These are phyloP conservation scores for Penicillium bovifimosum DNA, from an alignment of 495 filamentous ascomycete genomes.

Conservation along the genomic window DNA sequence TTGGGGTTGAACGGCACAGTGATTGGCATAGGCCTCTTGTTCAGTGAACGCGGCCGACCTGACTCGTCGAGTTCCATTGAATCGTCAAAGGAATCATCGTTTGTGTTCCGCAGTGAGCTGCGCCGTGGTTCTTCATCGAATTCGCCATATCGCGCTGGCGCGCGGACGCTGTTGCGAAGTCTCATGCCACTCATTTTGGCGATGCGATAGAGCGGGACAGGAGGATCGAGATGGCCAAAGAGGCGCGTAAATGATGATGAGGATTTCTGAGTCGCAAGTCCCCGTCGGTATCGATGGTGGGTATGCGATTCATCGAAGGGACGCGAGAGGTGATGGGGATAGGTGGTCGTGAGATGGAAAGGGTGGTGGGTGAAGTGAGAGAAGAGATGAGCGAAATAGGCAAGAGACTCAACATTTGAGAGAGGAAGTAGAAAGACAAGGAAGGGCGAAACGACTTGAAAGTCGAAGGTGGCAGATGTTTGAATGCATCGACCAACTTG, in stretches of 20 bases:
- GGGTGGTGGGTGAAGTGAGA: background rate
- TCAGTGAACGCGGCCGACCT: background rate
- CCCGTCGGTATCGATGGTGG: background rate
- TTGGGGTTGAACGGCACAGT: constrained; percentile 36
- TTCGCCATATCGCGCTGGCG: constrained; percentile 15
- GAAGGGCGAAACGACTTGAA: background rate
- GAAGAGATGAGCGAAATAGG: background rate
- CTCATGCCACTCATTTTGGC: constrained; percentile 15
- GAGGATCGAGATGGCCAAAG: background rate
- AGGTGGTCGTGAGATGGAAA: background rate
- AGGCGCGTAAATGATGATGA: background rate
- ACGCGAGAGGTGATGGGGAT: background rate
- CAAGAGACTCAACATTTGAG: background rate
- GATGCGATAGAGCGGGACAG: background rate
- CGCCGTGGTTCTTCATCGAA: background rate
- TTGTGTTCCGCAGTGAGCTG: background rate
- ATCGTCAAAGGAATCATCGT: background rate
- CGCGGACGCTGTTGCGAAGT: constrained; percentile 18
- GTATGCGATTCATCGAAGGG: background rate
- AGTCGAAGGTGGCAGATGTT: background rate
- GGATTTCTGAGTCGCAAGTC: background rate
- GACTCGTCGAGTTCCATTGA: background rate
- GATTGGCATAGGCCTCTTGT: background rate
- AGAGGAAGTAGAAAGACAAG: background rate
- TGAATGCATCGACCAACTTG: background rate